These are phyloP conservation scores for Phialophora macrospora DNA, from an alignment of 2,329 filamentous ascomycete species.

Conservation along the genomic window DNA sequence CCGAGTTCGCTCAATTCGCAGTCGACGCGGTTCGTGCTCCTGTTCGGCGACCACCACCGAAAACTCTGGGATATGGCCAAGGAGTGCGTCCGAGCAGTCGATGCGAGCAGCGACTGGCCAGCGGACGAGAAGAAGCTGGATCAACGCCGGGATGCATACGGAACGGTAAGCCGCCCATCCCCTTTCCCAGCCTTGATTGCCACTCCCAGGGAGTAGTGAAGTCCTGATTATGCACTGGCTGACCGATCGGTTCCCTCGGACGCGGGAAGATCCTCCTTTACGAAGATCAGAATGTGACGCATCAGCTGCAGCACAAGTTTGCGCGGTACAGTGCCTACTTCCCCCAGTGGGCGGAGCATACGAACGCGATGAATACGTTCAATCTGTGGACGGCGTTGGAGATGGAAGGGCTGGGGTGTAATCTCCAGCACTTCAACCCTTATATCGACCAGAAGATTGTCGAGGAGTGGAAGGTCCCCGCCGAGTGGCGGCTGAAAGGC, in stretches of 20 bases:
- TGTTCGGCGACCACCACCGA: conserved; percentile 80
- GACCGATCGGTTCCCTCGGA: not conserved
- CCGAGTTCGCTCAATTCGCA: conserved; percentile 89
- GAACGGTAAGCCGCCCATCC: not conserved
- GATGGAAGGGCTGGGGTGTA: conserved; percentile 1
- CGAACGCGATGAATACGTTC: conserved; percentile 7
- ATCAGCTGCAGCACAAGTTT: not conserved
- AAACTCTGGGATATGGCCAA: conserved; percentile 76
- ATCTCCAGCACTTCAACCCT: conserved; percentile 9
- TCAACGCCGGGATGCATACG: not conserved
- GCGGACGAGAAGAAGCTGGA: conserved; percentile 10
- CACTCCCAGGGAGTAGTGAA: no score
- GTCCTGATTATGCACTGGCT: no score
- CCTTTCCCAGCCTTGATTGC: no score
- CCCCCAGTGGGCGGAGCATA: conserved; percentile 4
- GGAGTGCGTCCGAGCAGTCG: not conserved
- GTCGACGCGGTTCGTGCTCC: conserved; percentile 75
- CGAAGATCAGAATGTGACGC: not conserved
- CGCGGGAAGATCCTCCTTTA: not conserved
- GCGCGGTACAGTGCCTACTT: not conserved
- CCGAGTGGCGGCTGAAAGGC: not conserved
- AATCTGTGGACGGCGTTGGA: conserved; percentile 8
- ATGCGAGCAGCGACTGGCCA: not conserved
- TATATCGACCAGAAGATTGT: not conserved
- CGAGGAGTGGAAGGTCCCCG: conserved; percentile 5